Base-by-base conservation (phyloP, 805 yeast species). In the Saturnispora quitensis region DNA sequence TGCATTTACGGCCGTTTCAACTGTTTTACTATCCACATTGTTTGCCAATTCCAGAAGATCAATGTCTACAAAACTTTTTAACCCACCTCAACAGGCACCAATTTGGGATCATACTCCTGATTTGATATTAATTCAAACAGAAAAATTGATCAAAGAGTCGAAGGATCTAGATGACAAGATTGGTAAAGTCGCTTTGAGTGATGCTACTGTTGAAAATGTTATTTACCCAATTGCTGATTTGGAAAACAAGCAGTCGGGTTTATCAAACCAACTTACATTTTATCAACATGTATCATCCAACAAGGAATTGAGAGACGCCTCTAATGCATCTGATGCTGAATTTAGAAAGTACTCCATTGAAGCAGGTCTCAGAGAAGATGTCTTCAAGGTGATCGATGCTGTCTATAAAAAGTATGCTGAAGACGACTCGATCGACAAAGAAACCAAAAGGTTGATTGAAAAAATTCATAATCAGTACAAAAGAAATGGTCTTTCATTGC, bases 221-320 rank as follows among this genome's bases (percentile, higher is more conserved):
- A 73, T 86, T 51, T 65, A 69, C 49, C 82, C 84, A 15, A 72
- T 69, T 53, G 77, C 81, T 24, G 64, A 71, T 36, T 65, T 73
- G 50, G 81, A 79, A 55, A 81, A 85, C 61, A 67, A 66, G 25
- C 70, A 73, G 43, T 66, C 71, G 9, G 73, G 74, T 5, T 48
- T 73, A 6, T 69, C 70, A 27, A 76, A 75, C 58, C 82, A 75
- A 57, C 65, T 86, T 58, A 71, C 82, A 18, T 87, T 88, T 62
- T 82, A 80, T 60, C 88, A 82, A 65, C 82, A 84, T 58, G 90
- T 88, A 10, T 82, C 90, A 3, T 60, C 80, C 20, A 73, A 76
- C 56, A 78, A 81, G 60, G 79, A 68, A n/a, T 62, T 85, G 33
- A 75, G 96, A 60, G 87, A 84, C 56, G 87, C 89, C 3, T 80